These are phyloP conservation scores for Antitrichia curtipendula DNA, from an alignment of 225 moss, liverwort and hornwort species.

Conservation along the genomic window DNA sequence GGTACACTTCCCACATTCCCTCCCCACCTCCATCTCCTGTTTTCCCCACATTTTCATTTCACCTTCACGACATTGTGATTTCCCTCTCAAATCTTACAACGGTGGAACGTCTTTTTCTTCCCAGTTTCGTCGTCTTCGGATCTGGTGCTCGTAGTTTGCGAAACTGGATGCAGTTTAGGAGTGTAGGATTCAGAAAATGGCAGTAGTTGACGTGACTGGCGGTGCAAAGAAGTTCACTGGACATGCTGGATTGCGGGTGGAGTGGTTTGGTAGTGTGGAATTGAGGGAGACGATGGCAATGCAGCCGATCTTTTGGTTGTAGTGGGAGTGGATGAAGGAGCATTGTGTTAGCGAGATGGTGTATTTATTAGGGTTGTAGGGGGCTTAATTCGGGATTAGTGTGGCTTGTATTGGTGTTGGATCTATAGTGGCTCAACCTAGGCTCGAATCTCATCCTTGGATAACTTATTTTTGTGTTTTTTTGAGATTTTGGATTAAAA, in stretches of 20 bases:
- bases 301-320: background rate
- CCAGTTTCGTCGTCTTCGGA: background rate
- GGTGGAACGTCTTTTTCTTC: background rate
- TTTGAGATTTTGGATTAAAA: background rate
- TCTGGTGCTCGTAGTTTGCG: background rate
- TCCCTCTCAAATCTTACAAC: background rate
- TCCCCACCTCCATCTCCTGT: background rate
- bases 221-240: background rate
- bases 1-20: background rate
- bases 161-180: background rate
- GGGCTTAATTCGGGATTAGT: background rate
- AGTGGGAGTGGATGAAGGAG: background rate
- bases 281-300: background rate
- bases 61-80: background rate
- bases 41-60: background rate
- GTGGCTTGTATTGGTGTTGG: background rate
- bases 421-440: background rate
- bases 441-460: too few relatives aligned
- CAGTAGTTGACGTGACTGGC: background rate
- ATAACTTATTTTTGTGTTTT: background rate
- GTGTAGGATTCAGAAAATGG: background rate
- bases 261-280: background rate
- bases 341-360: background rate
- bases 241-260: background rate
- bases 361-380: background rate